Conservation (phyloP, 73 alveolate genomes). For the Tetrahymena elliotti region DNA sequence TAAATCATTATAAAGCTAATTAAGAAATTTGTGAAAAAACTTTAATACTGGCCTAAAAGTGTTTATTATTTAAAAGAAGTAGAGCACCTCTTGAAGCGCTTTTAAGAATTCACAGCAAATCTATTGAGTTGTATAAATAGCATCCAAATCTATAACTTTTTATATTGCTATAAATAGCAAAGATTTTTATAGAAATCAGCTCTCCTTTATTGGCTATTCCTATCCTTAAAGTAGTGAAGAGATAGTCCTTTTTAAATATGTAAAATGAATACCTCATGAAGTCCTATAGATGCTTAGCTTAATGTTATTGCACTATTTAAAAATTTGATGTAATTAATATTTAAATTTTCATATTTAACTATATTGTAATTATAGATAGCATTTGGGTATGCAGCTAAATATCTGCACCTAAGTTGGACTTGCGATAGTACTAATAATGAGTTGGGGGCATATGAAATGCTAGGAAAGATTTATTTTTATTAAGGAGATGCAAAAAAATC, state of each 20-base stretch:
- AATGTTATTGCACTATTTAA: background rate
- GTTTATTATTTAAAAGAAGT: background rate
- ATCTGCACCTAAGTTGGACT: background rate
- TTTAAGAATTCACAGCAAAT: background rate
- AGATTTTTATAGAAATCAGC: background rate
- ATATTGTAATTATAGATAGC: background rate
- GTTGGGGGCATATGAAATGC: background rate
- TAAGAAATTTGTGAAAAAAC: background rate
- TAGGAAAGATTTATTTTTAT: background rate
- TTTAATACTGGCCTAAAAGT: background rate
- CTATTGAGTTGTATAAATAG: background rate
- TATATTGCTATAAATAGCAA: background rate
- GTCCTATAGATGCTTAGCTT: background rate
- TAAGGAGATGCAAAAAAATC: background rate
- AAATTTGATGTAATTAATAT: background rate
- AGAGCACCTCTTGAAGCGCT: background rate
- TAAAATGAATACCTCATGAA: background rate
- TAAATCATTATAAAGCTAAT: background rate
- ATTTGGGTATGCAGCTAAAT: background rate
- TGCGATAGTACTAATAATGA: background rate
- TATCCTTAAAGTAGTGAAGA: background rate
- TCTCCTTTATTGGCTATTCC: background rate
- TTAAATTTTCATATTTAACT: background rate
- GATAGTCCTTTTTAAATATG: background rate
- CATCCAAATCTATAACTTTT: background rate